These are phyloP conservation scores for Trichomonas tenax DNA, from an alignment of 208 protist genomes.

Conservation along the genomic window DNA sequence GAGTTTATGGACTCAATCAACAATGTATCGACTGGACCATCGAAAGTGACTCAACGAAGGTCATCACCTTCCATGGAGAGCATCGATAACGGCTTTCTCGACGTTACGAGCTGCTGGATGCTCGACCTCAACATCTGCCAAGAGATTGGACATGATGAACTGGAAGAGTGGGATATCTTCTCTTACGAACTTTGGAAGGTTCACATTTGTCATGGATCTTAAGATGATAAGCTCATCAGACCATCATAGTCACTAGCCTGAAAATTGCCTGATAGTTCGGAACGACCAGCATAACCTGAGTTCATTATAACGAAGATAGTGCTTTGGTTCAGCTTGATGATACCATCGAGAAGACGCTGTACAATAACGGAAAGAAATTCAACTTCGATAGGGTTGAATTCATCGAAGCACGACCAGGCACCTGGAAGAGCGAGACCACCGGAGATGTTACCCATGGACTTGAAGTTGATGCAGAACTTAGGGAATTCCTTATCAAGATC, in stretches of 20 bases:
- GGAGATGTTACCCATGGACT: constrained; percentile 77
- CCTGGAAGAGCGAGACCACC: constrained; percentile 85
- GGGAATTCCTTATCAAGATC: constrained; percentile 83
- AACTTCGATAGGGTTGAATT: constrained; percentile 90
- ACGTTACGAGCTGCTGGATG: constrained; percentile 58
- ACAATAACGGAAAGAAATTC: constrained; percentile 93
- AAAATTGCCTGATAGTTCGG: constrained; percentile 91
- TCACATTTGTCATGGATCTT: constrained; percentile 82
- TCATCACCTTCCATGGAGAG: constrained; percentile 62
- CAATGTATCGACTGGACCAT: constrained; percentile 91
- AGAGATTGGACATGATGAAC: constrained; percentile 77
- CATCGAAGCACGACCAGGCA: constrained; percentile 89
- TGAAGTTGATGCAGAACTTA: constrained; percentile 86
- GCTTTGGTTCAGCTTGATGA: constrained; percentile 75
- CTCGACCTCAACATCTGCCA: constrained; percentile 66
- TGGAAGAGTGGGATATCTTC: constrained; percentile 82
- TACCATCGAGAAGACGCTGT: constrained; percentile 61
- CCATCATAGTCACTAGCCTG: constrained; percentile 24
- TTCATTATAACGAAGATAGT: constrained; percentile 98
- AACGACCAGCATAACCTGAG: constrained; percentile 86
- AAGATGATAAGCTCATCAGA: constrained; percentile 68
- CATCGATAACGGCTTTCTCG: constrained; percentile 52
- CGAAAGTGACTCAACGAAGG: constrained; percentile 89
- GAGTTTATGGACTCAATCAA: constrained; percentile 98
- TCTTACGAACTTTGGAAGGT: constrained; percentile 83